Conservation (phyloP, 2,329 filamentous ascomycete genomes). For the Sporothrix brasiliensis region DNA sequence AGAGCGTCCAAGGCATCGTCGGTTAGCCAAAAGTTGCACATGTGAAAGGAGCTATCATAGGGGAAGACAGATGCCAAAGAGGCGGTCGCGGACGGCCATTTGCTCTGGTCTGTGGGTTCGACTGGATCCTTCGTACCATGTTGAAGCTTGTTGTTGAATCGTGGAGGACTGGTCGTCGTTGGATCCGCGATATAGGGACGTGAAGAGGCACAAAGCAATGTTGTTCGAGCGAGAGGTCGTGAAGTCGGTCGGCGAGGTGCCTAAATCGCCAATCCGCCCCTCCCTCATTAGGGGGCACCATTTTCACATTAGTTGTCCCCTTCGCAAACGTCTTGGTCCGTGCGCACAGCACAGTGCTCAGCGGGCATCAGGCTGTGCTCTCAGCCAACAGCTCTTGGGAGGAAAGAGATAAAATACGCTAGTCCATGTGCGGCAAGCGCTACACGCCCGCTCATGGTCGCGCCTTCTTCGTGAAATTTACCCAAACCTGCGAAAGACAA, state of each 20-base stretch:
- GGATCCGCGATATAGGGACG: conserved; percentile 10
- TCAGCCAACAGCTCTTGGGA: neutral
- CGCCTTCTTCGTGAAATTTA: conserved; percentile 29
- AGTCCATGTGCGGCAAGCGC: conserved; percentile 28
- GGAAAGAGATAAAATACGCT: conserved; percentile 4
- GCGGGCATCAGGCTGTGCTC: neutral
- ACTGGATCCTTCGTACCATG: conserved; percentile 26
- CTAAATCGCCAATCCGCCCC: conserved; percentile 34
- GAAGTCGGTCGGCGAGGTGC: conserved; percentile 27
- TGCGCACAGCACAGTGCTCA: conserved; percentile 31
- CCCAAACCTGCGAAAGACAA: conserved; percentile 7
- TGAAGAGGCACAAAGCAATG: neutral
- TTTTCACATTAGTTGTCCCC: conserved; percentile 38
- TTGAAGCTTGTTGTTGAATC: conserved; percentile 24
- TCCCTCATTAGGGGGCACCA: conserved; percentile 33
- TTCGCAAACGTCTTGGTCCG: conserved; percentile 34
- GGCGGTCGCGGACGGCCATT: conserved; percentile 13
- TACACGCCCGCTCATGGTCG: conserved; percentile 27
- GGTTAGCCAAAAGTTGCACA: conserved; percentile 26
- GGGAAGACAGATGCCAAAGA: neutral
- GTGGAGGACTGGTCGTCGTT: neutral
- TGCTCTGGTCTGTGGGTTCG: neutral
- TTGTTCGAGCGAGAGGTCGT: conserved; percentile 23
- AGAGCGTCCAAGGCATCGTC: neutral
- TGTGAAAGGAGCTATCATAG: conserved; percentile 21